Evolutionary conservation across 108 stramenopile species (phyloP), one percentile per base, ranked within the genome.

Genomic region (Cyclotella sp.): DNA sequence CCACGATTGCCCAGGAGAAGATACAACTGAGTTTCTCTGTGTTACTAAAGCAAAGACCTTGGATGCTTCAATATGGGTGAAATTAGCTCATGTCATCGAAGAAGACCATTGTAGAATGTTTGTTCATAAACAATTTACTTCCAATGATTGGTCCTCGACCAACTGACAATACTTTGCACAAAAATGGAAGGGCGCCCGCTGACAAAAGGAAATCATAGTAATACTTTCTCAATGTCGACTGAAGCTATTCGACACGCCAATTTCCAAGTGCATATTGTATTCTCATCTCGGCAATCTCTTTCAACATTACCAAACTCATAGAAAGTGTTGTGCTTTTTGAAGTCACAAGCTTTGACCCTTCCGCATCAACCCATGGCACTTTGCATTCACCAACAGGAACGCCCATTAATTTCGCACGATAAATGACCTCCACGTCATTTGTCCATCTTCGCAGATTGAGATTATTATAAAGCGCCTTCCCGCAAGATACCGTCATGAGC

Each of bases 341-440:
- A 10, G 64, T 28, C 0, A 89, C 75, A n/a, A 94, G 71, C 66
- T 94, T 94, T 14, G 93, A 94, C 28, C 93, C 93, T 19, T 85
- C 87, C 68, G 89, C 89, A 70, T 94, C 91, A 18, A 79, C 66
- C 93, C 93, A 94, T 2, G 79, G 53, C 21, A 94, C 80, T 57
- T 13, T 22, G 13, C 73, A 66, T 61, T 90, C 87, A 18, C 53
- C 83, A 10, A 91, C 72, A 15, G 83, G 89, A 49, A 91, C 61
- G 0, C 66, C 55, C 44, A 84, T 57, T 15, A 77, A 27, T 24
- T 53, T 70, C 0, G 91, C 90, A 22, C 90, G 83, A 83, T 84
- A 85, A 24, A 92, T 66, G 13, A 94, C 89, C 79, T 94, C 91
- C 15, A 94, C 93, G 69, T 94, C 93, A 65, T 94, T 90, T 19